Evolutionary conservation across 768 basidiomycete genomes (phyloP).

Genomic region (Daedaleopsis sinensis): DNA sequence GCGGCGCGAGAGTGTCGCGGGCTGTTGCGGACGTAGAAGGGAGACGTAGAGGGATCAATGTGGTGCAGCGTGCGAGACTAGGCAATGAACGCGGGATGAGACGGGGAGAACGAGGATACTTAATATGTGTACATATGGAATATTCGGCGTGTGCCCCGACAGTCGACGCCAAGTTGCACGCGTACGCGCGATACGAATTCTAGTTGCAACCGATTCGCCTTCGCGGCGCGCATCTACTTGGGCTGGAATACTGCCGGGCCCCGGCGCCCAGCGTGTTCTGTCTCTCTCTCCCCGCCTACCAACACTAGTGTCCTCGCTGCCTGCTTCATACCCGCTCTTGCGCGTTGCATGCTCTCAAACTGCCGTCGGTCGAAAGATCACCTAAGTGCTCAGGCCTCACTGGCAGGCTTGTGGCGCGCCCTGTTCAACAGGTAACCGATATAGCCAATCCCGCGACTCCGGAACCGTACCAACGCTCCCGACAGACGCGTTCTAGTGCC

Average conservation of each 20-base stretch:
- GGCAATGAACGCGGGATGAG: not conserved
- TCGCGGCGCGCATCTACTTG: not conserved
- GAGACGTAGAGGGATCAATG: too few relatives aligned
- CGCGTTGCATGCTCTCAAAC: not conserved
- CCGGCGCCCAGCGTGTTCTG: not conserved
- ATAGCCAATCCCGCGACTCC: conserved; percentile 20
- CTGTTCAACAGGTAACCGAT: conserved; percentile 16
- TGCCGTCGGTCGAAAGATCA: conserved; percentile 14
- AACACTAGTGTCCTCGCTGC: not conserved
- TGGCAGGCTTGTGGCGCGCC: conserved; percentile 21
- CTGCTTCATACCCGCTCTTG: not conserved
- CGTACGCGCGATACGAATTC: too few relatives aligned
- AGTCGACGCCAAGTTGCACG: not conserved
- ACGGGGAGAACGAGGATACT: not conserved
- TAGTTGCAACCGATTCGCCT: not conserved
- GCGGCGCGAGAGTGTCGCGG: too few relatives aligned
- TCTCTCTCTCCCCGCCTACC: not conserved
- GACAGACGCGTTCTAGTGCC: not conserved
- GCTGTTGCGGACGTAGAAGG: too few relatives aligned
- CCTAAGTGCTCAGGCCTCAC: too few relatives aligned
- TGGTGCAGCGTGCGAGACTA: not conserved
- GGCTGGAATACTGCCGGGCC: not conserved
- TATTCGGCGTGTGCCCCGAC: not conserved
- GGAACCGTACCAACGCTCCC: conserved; percentile 8
- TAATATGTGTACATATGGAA: too few relatives aligned